phyloP scores from a whole-genome alignment of 1,284 basidiomycete species.

The Lentinula novae-zelandiae region DNA sequence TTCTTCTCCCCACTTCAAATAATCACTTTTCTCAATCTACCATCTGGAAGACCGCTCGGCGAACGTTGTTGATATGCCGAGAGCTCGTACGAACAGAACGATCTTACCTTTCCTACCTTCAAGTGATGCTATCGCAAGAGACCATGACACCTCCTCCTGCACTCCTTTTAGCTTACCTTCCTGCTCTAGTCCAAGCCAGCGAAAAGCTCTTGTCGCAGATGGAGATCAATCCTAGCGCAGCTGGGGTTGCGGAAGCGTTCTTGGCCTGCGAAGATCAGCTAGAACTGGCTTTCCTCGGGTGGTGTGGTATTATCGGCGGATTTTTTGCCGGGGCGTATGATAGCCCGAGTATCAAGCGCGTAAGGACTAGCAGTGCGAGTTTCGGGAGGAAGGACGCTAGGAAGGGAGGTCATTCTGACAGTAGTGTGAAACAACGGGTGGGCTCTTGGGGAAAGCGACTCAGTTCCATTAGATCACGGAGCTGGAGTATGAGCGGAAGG shows the following conservation, averaged over 20 bases:
- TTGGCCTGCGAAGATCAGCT: slow-evolving; percentile 19
- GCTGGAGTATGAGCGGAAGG: background rate
- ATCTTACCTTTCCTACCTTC: slow-evolving; percentile 28
- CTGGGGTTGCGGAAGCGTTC: slow-evolving; percentile 30
- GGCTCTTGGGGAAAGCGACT: slow-evolving; percentile 13
- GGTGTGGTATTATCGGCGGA: slow-evolving; percentile 28
- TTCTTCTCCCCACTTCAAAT: background rate
- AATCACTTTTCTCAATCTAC: slow-evolving; percentile 8
- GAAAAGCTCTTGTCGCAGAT: slow-evolving; percentile 23
- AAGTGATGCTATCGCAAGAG: slow-evolving; percentile 23
- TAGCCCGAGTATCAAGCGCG: background rate
- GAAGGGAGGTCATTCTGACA: background rate
- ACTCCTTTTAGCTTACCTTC: slow-evolving; percentile 25
- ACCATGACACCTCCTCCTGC: slow-evolving; percentile 24
- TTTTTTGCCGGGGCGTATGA: slow-evolving; percentile 19
- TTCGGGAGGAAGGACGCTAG: background rate
- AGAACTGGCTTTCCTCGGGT: slow-evolving; percentile 25
- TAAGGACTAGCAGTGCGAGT: background rate
- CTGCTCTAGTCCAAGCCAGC: slow-evolving; percentile 26
- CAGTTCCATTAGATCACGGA: slow-evolving; percentile 7
- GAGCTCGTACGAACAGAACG: slow-evolving; percentile 32
- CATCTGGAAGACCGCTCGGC: slow-evolving; percentile 25
- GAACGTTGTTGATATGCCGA: slow-evolving; percentile 26
- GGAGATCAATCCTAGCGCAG: slow-evolving; percentile 29
- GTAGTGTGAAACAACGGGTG: slow-evolving; percentile 5